Percentiles rank a stretch among this genome's conserved stretches.
Evolutionary conservation across 176 grass and related monocot genomes (phyloP).

Genomic region (Phoenix dactylifera): DNA sequence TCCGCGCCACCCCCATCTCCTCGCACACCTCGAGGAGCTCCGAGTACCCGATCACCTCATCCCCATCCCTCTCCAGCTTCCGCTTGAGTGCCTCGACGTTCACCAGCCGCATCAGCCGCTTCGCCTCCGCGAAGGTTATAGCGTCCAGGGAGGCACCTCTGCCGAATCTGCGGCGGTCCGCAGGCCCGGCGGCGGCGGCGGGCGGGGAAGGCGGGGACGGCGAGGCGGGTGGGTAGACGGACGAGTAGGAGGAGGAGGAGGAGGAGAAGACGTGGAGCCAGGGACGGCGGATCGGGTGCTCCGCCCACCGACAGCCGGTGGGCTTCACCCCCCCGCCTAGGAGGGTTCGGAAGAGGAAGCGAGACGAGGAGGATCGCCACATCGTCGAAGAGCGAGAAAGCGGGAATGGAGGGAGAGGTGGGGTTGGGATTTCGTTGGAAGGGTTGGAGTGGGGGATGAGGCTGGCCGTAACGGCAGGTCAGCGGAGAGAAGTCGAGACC

Average conservation of each 20-base stretch:
- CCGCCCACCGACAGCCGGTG: conserved; percentile 3
- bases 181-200: conserved; percentile 5
- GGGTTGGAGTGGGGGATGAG: background rate
- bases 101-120: conserved; percentile 68
- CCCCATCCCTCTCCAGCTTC: conserved; percentile 48
- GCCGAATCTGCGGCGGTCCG: background rate
- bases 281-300: background rate
- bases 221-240: background rate
- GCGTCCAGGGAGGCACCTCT: background rate
- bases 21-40: conserved; percentile 72
- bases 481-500: too few species aligned
- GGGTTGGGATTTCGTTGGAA: conserved; percentile 8
- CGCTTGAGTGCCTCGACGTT: conserved; percentile 79
- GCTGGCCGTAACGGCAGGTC: too few species aligned
- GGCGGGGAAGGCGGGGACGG: conserved; percentile 24
- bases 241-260: conserved; percentile 12
- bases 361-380: conserved; percentile 8
- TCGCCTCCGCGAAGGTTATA: conserved; percentile 61
- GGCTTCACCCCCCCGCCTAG: conserved; percentile 21
- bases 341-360: conserved; percentile 14
- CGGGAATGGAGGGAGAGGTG: conserved; percentile 13
- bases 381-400: conserved; percentile 1
- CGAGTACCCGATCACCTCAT: conserved; percentile 63
- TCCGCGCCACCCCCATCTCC: conserved; percentile 54
- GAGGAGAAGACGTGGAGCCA: conserved; percentile 11